Conservation (phyloP, 331 rosid genomes). For the Pyracantha coccinea region DNA sequence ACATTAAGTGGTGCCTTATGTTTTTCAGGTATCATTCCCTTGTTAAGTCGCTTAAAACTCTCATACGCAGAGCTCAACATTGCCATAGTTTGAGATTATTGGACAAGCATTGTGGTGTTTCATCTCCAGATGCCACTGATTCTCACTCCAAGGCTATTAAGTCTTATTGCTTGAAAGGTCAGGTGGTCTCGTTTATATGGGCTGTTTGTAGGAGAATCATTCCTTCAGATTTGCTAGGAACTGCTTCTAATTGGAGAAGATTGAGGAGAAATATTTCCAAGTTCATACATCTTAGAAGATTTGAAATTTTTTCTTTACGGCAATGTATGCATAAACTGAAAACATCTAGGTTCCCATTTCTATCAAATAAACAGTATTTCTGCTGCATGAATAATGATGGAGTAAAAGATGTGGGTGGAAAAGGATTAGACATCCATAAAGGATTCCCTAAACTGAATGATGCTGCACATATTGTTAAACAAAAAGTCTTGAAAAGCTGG, state of each 20-base stretch:
- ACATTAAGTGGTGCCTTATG: constrained; percentile 10
- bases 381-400: constrained; percentile 22
- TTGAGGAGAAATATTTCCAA: constrained; percentile 66
- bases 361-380: constrained; percentile 33
- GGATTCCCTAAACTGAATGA: constrained; percentile 27
- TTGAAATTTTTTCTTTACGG: constrained; percentile 59
- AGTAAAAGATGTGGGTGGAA: constrained; percentile 12
- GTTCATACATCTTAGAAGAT: constrained; percentile 64
- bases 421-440: constrained; percentile 12
- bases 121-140: constrained; percentile 28
- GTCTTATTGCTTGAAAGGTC: constrained; percentile 58
- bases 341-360: constrained; percentile 53
- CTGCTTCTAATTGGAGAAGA: constrained; percentile 64
- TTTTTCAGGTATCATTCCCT: constrained; percentile 54
- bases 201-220: constrained; percentile 77
- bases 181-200: constrained; percentile 88
- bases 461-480: constrained; percentile 35
- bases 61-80: constrained; percentile 45
- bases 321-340: constrained; percentile 64
- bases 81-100: constrained; percentile 51
- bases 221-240: constrained; percentile 71
- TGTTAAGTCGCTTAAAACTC: constrained; percentile 43
- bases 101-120: constrained; percentile 64
- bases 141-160: constrained; percentile 31
- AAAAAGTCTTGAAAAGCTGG: constrained; percentile 68